Percentiles rank a stretch among this genome's conserved stretches.
phyloP scores from a whole-genome alignment of 2,329 filamentous ascomycete genomes.

The Arthrobotrys iridis region DNA sequence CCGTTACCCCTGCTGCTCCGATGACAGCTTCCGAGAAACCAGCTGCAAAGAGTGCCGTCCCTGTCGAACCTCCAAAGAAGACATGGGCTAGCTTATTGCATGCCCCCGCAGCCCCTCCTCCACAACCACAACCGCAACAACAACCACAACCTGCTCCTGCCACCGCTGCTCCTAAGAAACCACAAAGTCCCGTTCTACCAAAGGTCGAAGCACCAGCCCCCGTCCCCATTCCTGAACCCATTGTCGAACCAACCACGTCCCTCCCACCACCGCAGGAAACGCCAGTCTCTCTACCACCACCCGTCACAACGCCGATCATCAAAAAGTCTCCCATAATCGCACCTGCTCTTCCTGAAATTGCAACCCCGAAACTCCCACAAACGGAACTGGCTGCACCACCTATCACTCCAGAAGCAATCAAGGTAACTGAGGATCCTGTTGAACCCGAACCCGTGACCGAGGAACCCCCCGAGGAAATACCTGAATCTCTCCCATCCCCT shows the following conservation, averaged over 20 bases:
- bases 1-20: conserved; percentile 36
- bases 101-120: conserved; percentile 19
- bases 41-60: conserved; percentile 68
- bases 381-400: conserved; percentile 61
- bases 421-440: conserved; percentile 56
- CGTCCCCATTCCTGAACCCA: conserved; percentile 56
- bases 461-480: conserved; percentile 57
- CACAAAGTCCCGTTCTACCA: conserved; percentile 57
- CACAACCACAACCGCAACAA: conserved; percentile 24
- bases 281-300: conserved; percentile 62
- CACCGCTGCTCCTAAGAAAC: conserved; percentile 60
- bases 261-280: conserved; percentile 60
- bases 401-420: conserved; percentile 51
- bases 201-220: conserved; percentile 56
- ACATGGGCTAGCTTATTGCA: conserved; percentile 63
- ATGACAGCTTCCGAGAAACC: conserved; percentile 69
- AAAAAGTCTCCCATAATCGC: conserved; percentile 63
- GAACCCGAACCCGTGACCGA: conserved; percentile 55
- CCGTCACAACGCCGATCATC: conserved; percentile 65
- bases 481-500: conserved; percentile 63
- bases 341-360: conserved; percentile 61
- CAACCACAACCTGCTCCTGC: conserved; percentile 7
- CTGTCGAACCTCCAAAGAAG: conserved; percentile 62
- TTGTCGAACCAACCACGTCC: conserved; percentile 62
- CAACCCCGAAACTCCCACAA: conserved; percentile 57